Percentiles rank a stretch among this genome's conserved stretches.
phyloP scores from a whole-genome alignment of 2,329 filamentous ascomycete genomes.

The Akanthomyces uredinophilus region DNA sequence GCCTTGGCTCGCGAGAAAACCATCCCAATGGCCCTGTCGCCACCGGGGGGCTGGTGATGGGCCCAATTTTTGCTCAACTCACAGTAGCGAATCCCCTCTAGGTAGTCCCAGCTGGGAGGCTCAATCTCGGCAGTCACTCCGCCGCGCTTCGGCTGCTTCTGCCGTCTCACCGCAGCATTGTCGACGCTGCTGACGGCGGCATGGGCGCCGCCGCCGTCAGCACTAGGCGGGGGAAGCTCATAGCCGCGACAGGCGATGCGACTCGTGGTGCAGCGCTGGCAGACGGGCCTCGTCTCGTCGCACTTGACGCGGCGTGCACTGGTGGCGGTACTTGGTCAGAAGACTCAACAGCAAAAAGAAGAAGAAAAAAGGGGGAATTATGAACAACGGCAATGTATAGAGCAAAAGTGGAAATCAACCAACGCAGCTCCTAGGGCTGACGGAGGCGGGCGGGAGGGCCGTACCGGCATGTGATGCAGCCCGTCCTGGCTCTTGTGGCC shows the following conservation, averaged over 20 bases:
- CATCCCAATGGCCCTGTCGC: neutral
- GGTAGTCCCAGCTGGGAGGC: constrained; percentile 3
- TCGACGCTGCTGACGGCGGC: neutral
- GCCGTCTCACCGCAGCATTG: neutral
- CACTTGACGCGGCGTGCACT: constrained; percentile 2
- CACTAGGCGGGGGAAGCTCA: neutral
- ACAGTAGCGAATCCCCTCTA: constrained; percentile 2
- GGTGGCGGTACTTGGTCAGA: neutral
- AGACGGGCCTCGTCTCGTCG: neutral
- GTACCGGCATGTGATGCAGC: constrained; percentile 5
- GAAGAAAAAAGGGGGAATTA: no score
- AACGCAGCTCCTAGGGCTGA: neutral
- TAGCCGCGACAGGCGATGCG: neutral
- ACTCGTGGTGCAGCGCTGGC: neutral
- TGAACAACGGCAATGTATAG: no score
- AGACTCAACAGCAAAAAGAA: neutral
- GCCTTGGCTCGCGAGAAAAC: neutral
- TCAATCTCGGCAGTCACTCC: neutral
- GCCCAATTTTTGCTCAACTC: neutral
- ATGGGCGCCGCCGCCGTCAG: neutral
- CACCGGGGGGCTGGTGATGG: no score
- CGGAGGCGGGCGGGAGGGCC: neutral
- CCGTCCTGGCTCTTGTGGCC: neutral
- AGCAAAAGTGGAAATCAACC: neutral
- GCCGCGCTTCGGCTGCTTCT: neutral